phyloP scores from a whole-genome alignment of 768 basidiomycete genomes.

The Suillus fuscotomentosus region DNA sequence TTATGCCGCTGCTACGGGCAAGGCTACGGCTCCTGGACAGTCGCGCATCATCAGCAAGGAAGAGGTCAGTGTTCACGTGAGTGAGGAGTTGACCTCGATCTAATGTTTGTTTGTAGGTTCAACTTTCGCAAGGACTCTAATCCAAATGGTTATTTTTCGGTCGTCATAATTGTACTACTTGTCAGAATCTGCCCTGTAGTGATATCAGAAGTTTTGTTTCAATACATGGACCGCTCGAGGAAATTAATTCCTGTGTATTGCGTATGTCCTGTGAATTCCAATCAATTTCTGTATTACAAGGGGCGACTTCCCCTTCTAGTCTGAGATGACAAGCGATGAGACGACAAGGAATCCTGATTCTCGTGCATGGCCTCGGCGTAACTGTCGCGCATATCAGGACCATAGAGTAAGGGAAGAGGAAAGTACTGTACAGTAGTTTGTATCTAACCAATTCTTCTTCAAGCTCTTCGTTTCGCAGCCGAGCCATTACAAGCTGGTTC shows the following conservation, averaged over 20 bases:
- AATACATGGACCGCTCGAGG: neutral
- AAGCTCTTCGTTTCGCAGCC: constrained; percentile 88
- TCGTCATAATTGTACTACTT: neutral
- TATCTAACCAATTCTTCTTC: constrained; percentile 94
- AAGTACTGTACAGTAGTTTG: constrained; percentile 66
- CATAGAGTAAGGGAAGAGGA: neutral
- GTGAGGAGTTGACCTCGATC: neutral
- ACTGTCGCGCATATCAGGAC: constrained; percentile 21
- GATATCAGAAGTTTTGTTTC: neutral
- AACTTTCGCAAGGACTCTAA: constrained; percentile 37
- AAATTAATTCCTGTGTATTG: neutral
- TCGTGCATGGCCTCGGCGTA: constrained; percentile 78
- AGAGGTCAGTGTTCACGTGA: constrained; percentile 51
- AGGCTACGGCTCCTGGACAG: constrained; percentile 68
- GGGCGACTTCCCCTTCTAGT: constrained; percentile 18
- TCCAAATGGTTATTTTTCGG: constrained; percentile 10
- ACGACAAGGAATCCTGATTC: constrained; percentile 68
- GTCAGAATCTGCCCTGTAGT: neutral
- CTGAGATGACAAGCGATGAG: constrained; percentile 53
- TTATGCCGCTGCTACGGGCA: constrained; percentile 58
- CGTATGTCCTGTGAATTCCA: neutral
- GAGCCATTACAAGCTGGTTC: constrained; percentile 90
- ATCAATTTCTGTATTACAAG: constrained; percentile 5
- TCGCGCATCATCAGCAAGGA: constrained; percentile 67
- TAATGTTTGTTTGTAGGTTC: constrained; percentile 34